Conservation (phyloP, 768 basidiomycete genomes). For the Scleroderma citrinum region DNA sequence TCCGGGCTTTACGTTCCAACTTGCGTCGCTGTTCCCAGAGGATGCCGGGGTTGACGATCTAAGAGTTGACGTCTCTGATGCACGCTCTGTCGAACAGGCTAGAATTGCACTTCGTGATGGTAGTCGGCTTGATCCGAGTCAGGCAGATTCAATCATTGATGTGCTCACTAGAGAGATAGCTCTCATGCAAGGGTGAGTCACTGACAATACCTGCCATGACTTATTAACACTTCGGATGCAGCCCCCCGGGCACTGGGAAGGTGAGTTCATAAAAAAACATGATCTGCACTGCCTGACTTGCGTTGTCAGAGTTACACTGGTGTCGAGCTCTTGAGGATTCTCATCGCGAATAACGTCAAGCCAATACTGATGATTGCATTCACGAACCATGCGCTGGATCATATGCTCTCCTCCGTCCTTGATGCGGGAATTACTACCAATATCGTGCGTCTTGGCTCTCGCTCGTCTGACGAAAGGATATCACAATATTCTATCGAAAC, state of each 20-base stretch:
- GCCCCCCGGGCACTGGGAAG: constrained; percentile 79
- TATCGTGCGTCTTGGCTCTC: constrained; percentile 65
- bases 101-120: constrained; percentile 37
- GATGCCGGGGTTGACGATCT: constrained; percentile 36
- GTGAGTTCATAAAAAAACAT: constrained; percentile 25
- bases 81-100: constrained; percentile 40
- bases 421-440: constrained; percentile 58
- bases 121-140: constrained; percentile 63
- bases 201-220: background rate
- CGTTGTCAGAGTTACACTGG: constrained; percentile 54
- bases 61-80: constrained; percentile 36
- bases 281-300: background rate
- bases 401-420: constrained; percentile 59
- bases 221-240: constrained; percentile 15
- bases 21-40: constrained; percentile 46
- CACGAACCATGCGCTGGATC: constrained; percentile 78
- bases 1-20: constrained; percentile 52
- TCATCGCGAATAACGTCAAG: constrained; percentile 45
- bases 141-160: constrained; percentile 63
- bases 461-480: constrained; percentile 56
- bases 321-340: constrained; percentile 60
- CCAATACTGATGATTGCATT: constrained; percentile 59
- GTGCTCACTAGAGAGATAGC: constrained; percentile 53
- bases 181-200: constrained; percentile 64
- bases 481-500: constrained; percentile 54